phyloP scores from a whole-genome alignment of 208 protist genomes.

The Leishmania mexicana region DNA sequence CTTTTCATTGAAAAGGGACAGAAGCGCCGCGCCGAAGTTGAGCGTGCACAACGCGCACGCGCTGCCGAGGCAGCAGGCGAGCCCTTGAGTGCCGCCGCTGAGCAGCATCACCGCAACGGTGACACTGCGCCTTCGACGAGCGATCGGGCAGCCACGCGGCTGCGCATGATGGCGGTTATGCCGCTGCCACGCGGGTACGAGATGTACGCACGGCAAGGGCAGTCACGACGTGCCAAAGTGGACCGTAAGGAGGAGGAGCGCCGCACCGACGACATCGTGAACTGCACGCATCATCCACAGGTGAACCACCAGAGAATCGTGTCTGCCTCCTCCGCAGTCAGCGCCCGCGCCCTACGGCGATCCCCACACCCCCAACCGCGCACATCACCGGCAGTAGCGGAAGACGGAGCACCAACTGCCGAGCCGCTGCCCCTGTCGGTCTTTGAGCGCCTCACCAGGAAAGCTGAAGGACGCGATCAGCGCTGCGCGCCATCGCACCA shows the following conservation, averaged over 20 bases:
- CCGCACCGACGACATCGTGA: slow-evolving; percentile 9
- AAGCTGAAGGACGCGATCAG: slow-evolving; percentile 22
- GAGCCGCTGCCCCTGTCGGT: neutral
- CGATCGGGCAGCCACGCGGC: neutral
- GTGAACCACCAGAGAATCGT: slow-evolving; percentile 8
- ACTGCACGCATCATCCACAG: slow-evolving; percentile 24
- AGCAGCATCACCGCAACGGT: neutral
- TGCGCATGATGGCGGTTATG: slow-evolving; percentile 25
- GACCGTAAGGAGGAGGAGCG: slow-evolving; percentile 20
- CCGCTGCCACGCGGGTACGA: slow-evolving; percentile 24
- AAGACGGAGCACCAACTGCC: neutral
- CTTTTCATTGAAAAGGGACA: slow-evolving; percentile 38
- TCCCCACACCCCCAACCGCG: neutral
- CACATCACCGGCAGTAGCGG: neutral
- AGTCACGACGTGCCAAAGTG: slow-evolving; percentile 15
- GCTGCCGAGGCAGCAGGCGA: slow-evolving; percentile 13
- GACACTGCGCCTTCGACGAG: neutral
- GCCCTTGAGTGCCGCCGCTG: neutral
- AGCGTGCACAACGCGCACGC: slow-evolving; percentile 21
- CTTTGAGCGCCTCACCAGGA: slow-evolving; percentile 19
- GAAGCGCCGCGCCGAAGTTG: slow-evolving; percentile 32
- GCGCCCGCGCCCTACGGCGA: neutral
- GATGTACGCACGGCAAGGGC: slow-evolving; percentile 22
- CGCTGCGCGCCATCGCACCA: neutral
- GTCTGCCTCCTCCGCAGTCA: neutral